These are phyloP conservation scores for Pestalotiopsis sp. DNA, from an alignment of 2,329 filamentous ascomycete genomes.

Conservation along the genomic window DNA sequence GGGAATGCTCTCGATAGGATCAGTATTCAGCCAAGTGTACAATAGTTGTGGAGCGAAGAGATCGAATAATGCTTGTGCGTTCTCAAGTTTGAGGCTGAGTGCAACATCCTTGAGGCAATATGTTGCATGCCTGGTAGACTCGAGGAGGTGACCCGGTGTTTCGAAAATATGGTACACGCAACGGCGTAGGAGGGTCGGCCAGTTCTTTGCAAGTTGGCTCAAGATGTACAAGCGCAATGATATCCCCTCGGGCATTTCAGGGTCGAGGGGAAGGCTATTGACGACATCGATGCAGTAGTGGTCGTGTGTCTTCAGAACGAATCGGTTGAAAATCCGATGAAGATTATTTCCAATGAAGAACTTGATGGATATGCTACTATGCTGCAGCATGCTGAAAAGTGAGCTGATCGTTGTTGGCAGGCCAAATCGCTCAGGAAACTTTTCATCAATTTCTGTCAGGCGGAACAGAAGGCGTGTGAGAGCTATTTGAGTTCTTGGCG, in stretches of 20 bases:
- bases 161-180: constrained; percentile 96
- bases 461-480: constrained; percentile 70
- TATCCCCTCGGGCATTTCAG: constrained; percentile 77
- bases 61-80: constrained; percentile 72
- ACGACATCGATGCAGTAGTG: constrained; percentile 83
- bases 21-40: constrained; percentile 82
- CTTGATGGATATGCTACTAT: constrained; percentile 71
- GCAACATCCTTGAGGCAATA: constrained; percentile 72
- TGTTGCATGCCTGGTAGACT: constrained; percentile 69
- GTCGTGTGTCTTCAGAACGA: constrained; percentile 81
- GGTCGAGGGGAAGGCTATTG: constrained; percentile 73
- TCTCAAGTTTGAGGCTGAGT: constrained; percentile 61
- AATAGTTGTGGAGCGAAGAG: constrained; percentile 88
- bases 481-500: constrained; percentile 66
- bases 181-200: constrained; percentile 83
- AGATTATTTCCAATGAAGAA: constrained; percentile 72
- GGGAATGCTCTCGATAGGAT: constrained; percentile 72
- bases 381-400: constrained; percentile 71
- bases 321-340: constrained; percentile 76
- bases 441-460: constrained; percentile 66
- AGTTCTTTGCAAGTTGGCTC: constrained; percentile 74
- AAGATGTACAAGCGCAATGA: constrained; percentile 79
- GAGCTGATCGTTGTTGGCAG: constrained; percentile 67
- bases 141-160: constrained; percentile 72
- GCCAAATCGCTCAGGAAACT: constrained; percentile 63